Evolutionary conservation across 2,329 filamentous ascomycete genomes (phyloP).

Genomic region (Cladosporium sp.): DNA sequence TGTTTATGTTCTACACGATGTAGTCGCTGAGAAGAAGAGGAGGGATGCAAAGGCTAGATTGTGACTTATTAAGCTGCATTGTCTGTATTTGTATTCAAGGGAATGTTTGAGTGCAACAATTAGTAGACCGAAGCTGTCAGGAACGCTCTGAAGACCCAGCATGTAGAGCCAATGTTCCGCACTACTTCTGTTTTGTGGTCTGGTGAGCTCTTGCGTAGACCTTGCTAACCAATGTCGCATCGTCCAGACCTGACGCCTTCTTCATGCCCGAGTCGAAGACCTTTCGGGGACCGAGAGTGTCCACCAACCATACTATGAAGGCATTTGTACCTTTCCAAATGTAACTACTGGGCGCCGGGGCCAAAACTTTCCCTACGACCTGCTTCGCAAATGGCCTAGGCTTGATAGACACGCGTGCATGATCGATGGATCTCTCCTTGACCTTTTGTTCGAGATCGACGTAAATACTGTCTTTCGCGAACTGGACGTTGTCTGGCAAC

Average conservation of each 20-base stretch:
- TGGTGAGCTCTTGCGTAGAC: background rate
- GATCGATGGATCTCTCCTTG: background rate
- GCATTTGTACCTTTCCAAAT: background rate
- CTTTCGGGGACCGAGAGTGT: background rate
- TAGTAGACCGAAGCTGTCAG: background rate
- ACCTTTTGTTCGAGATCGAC: background rate
- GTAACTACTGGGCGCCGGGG: background rate
- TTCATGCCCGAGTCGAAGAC: background rate
- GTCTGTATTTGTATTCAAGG: background rate
- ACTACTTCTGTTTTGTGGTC: background rate
- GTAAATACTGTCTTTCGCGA: background rate
- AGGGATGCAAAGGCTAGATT: background rate
- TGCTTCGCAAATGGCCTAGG: background rate
- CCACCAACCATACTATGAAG: background rate
- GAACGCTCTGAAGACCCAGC: background rate
- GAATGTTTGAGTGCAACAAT: background rate
- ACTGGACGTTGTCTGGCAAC: background rate
- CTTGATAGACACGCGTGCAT: background rate
- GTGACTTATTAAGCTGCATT: background rate
- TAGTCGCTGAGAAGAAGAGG: slow-evolving; percentile 2
- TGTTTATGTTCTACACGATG: slow-evolving; percentile 14
- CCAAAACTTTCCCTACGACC: background rate
- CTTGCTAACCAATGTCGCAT: background rate
- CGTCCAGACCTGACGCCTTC: background rate
- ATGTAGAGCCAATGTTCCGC: background rate